Conservation (phyloP, 208 protist species). For the Wallacemonas sp. region DNA sequence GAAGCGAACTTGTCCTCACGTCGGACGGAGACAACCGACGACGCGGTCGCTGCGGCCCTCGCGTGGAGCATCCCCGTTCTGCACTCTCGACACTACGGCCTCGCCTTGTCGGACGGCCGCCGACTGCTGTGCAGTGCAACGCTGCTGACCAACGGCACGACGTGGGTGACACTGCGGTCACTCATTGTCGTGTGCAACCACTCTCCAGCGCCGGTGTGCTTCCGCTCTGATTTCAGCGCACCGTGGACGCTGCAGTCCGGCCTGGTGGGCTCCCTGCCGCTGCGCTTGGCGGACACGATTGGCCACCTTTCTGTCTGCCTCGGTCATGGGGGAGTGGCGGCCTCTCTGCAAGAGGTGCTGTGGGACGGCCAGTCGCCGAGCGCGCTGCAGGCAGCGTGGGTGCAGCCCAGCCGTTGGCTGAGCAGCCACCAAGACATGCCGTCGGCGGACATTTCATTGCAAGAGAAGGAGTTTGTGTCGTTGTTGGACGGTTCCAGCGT, state of each 20-base stretch:
- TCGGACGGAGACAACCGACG: too few relatives aligned
- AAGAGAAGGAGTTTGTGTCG: constrained; percentile 3
- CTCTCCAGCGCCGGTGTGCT: background rate
- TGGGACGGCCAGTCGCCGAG: background rate
- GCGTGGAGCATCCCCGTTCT: background rate
- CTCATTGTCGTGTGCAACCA: background rate
- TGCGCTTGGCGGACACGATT: constrained; percentile 1
- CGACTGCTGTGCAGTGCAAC: constrained; percentile 4
- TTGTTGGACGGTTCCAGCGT: background rate
- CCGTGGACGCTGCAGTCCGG: constrained; percentile 5
- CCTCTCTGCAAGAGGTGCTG: constrained; percentile 4
- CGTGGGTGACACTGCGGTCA: constrained; percentile 6
- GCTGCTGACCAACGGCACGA: constrained; percentile 3
- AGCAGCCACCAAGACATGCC: background rate
- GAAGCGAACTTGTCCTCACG: too few relatives aligned
- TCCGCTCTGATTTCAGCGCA: constrained; percentile 9
- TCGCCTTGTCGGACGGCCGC: background rate
- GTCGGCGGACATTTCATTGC: background rate
- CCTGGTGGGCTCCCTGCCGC: background rate
- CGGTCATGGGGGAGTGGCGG: background rate
- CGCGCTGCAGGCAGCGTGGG: background rate
- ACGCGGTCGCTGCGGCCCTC: too few relatives aligned
- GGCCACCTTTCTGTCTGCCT: background rate
- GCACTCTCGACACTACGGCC: background rate
- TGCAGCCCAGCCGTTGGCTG: background rate